Base-by-base conservation (phyloP, 352 stramenopile species). In the Pythium rhizo-oryzae region DNA sequence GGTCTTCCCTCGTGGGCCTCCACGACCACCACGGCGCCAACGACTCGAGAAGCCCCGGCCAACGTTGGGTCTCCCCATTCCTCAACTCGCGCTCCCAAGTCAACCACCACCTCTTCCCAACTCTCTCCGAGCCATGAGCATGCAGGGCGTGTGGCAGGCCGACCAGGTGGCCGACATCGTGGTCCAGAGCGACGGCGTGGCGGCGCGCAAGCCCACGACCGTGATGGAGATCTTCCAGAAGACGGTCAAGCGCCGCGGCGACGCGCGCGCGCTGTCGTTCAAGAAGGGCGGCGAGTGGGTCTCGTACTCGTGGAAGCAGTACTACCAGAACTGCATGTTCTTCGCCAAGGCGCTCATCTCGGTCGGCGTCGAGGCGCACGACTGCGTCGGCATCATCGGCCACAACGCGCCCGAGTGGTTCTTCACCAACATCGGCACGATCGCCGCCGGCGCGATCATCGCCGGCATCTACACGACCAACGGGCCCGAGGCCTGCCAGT, bases 341-440 rank as follows among this genome's bases (percentile, higher is more conserved):
- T 94, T 97, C 54, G 90, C 81, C 54, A 89, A 89, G 63, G 73
- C 87, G 21, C 74, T 96, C 59, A 88, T 96, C 49, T 67, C 78
- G 33, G n/a, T 91, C 8, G 90, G 87, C 16, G 75, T 96, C 12
- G 49, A 86, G 35, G 69, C 75, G 23, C 83, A 92, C 57, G 81
- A 97, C 39, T 80, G 77, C 1, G 88, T 97, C 24, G 90, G 79
- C 62, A 84, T 97, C 30, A 90, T 92, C 47, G 90, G 90, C 28
- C 90, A 87, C 69, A 97, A 97, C 74, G 86, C 84, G 35, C 84
- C 87, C 11, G 84, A 97, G 67, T 97, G 90, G 84, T 87, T 96
- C 62, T 82, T 96, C 65, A 82, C 81, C 54, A 85, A 93, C 62
- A 86, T 85, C 62, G 89, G 88, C 28, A 72, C 84, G 24, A 94